Evolutionary conservation across 164 flowering plant species (phyloP).

Genomic region (Vitis amurensis): DNA sequence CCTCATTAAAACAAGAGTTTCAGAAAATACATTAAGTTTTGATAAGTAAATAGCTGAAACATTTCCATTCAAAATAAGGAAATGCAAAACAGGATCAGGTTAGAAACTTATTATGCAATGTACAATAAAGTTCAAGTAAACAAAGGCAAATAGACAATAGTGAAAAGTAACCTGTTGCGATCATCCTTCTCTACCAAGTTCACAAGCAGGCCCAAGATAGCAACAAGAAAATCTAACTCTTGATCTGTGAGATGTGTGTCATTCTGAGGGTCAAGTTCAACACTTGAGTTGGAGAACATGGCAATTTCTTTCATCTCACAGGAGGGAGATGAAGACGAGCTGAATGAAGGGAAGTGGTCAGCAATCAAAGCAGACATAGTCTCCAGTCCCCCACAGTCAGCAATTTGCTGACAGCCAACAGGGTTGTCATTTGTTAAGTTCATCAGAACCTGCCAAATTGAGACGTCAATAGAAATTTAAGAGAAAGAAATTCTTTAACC

Average conservation of each 20-base stretch:
- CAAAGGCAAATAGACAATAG: background rate
- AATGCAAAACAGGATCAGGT: background rate
- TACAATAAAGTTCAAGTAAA: background rate
- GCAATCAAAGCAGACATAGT: slow-evolving; percentile 72
- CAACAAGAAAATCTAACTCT: slow-evolving; percentile 92
- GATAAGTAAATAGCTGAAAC: no score
- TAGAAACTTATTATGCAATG: background rate
- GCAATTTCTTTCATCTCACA: slow-evolving; percentile 21
- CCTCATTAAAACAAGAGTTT: background rate
- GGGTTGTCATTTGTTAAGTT: slow-evolving; percentile 94
- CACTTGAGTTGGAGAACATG: slow-evolving; percentile 20
- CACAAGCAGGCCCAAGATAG: slow-evolving; percentile 92
- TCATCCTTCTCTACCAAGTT: slow-evolving; percentile 96
- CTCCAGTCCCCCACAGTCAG: slow-evolving; percentile 82
- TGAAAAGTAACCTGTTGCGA: slow-evolving; percentile 60
- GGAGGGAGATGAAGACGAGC: slow-evolving; percentile 28
- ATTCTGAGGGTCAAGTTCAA: slow-evolving; percentile 28
- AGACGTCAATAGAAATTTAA: slow-evolving; percentile 1
- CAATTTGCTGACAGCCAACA: slow-evolving; percentile 90
- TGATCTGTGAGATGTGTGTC: slow-evolving; percentile 65
- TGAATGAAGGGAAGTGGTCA: slow-evolving; percentile 75
- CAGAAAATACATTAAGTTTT: background rate
- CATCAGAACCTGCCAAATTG: slow-evolving; percentile 80
- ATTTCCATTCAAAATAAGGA: background rate
- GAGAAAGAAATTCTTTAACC: background rate